These are phyloP conservation scores for Termitomyces sp. DNA, from an alignment of 768 basidiomycete species.

Conservation along the genomic window DNA sequence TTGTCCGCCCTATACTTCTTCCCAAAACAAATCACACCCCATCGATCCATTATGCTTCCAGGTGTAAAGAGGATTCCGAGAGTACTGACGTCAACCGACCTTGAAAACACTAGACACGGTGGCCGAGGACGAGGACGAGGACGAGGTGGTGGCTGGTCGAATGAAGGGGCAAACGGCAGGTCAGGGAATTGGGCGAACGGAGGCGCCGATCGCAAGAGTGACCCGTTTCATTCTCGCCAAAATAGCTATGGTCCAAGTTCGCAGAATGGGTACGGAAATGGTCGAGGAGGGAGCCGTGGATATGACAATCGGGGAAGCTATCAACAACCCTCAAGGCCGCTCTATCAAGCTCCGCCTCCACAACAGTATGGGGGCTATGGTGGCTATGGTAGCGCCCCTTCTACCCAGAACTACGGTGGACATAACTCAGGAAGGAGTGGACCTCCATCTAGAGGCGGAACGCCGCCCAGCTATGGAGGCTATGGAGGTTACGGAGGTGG, in stretches of 20 bases:
- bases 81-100: conserved; percentile 62
- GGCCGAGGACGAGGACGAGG: conserved; percentile 44
- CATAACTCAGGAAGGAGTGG: conserved; percentile 22
- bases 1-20: conserved; percentile 86
- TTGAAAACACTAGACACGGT: conserved; percentile 60
- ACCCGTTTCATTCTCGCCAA: conserved; percentile 41
- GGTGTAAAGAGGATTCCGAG: conserved; percentile 58
- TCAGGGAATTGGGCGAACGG: conserved; percentile 23
- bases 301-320: conserved; percentile 28
- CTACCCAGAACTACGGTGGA: conserved; percentile 22
- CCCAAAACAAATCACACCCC: conserved; percentile 81
- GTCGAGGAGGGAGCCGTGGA: conserved; percentile 20
- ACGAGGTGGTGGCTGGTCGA: conserved; percentile 30
- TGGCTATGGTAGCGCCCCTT: conserved; percentile 8
- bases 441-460: conserved; percentile 16
- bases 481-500: conserved; percentile 23
- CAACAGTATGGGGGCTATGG: conserved; percentile 30
- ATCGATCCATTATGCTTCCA: conserved; percentile 77
- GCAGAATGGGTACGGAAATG: conserved; percentile 21
- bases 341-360: conserved; percentile 22
- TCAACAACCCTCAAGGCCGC: conserved; percentile 28
- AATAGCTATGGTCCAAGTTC: conserved; percentile 29
- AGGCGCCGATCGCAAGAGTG: conserved; percentile 34
- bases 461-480: conserved; percentile 9
- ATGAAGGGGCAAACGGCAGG: conserved; percentile 11